Evolutionary conservation across 148 eudicot genomes (phyloP).

Genomic region (Pouteria glomerata): DNA sequence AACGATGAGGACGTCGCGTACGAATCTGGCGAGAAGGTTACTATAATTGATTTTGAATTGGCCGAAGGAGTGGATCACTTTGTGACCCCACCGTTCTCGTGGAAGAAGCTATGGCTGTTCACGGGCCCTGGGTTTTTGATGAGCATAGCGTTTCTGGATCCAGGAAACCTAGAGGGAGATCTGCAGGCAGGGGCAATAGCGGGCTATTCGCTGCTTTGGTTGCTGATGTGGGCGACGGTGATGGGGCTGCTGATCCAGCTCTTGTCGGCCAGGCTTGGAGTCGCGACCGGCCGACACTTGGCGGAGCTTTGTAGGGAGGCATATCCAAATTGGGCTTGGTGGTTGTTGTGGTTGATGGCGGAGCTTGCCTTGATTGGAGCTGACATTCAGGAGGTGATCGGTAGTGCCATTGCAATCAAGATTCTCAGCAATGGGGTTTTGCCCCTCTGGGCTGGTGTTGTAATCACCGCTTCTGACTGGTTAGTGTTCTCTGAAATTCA

Average conservation of each 20-base stretch:
- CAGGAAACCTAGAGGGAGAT: constrained; percentile 89
- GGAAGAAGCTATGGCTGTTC: constrained; percentile 71
- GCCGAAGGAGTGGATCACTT: constrained; percentile 11
- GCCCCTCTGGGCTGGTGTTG: constrained; percentile 88
- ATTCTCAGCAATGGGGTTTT: constrained; percentile 66
- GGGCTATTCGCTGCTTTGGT: constrained; percentile 78
- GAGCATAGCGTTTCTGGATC: constrained; percentile 89
- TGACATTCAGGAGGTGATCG: constrained; percentile 96
- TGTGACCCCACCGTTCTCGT: constrained; percentile 55
- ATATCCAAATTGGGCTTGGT: constrained; percentile 68
- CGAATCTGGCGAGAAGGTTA: constrained; percentile 47
- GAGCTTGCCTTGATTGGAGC: constrained; percentile 84
- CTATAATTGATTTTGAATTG: constrained; percentile 30
- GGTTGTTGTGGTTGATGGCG: constrained; percentile 78
- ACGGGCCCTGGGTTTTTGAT: constrained; percentile 84
- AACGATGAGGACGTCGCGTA: constrained; percentile 41
- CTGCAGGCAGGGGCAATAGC: constrained; percentile 82
- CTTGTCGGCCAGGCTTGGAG: constrained; percentile 65
- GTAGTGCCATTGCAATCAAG: constrained; percentile 86
- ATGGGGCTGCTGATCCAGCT: constrained; percentile 84
- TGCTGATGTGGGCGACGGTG: constrained; percentile 69
- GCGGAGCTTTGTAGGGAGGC: constrained; percentile 85
- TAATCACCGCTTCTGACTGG: constrained; percentile 90
- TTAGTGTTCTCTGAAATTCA: constrained; percentile 16
- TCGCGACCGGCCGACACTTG: constrained; percentile 73